Conservation (phyloP, 495 filamentous ascomycete species). For the Aspergillus mulundensis region DNA sequence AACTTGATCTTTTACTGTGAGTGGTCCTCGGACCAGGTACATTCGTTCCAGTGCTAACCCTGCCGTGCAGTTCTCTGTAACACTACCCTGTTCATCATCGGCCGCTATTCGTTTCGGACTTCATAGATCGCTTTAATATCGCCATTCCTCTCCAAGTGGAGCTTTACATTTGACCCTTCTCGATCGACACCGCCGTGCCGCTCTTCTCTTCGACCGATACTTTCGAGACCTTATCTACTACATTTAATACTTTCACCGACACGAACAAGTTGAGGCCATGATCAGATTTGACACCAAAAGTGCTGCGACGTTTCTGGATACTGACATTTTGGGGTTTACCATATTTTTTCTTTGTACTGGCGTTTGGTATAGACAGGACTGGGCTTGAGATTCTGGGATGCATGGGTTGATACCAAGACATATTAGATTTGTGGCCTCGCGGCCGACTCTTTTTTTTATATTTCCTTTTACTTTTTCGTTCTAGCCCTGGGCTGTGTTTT, state of each 20-base stretch:
- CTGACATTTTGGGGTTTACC: conserved; percentile 14
- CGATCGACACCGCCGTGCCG: conserved; percentile 13
- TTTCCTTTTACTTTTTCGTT: conserved; percentile 9
- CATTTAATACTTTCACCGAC: conserved; percentile 19
- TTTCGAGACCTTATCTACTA: conserved; percentile 9
- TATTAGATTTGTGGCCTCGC: conserved; percentile 43
- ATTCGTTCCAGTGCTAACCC: conserved; percentile 24
- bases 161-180: conserved; percentile 12
- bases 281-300: conserved; percentile 30
- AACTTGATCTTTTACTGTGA: conserved; percentile 33
- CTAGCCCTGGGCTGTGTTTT: conserved; percentile 2
- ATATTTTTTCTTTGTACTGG: conserved; percentile 24
- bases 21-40: conserved; percentile 12
- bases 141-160: conserved; percentile 12
- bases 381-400: conserved; percentile 37
- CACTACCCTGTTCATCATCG: conserved; percentile 27
- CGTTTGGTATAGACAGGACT: conserved; percentile 44
- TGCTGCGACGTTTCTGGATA: conserved; percentile 20
- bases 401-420: conserved; percentile 46
- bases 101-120: conserved; percentile 21
- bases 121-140: conserved; percentile 39
- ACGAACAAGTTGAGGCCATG: conserved; percentile 28
- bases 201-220: conserved; percentile 10
- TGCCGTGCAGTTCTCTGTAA: conserved; percentile 31
- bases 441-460: conserved; percentile 34